A percentile compares a stretch with the other conserved stretches of the same genome.
Conservation (phyloP, 2,329 filamentous ascomycete genomes). For the Ceratocystis diversiconidia region DNA sequence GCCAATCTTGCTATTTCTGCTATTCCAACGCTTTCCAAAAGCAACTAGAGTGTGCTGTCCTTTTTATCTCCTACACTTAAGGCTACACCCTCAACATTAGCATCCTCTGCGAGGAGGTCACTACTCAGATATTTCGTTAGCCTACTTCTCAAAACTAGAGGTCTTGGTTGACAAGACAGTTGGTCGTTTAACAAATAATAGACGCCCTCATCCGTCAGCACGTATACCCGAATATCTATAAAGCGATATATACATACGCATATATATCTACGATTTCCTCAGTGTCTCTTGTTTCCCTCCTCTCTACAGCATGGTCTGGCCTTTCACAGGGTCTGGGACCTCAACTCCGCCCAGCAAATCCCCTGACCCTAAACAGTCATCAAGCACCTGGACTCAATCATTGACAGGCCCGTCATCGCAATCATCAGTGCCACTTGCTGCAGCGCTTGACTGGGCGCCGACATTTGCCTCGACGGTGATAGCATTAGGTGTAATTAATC, state of each 20-base stretch:
- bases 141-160: background rate
- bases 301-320: conserved; percentile 28
- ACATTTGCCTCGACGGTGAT: conserved; percentile 28
- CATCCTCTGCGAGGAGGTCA: background rate
- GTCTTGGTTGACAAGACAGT: background rate
- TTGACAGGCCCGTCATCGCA: conserved; percentile 22
- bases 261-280: background rate
- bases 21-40: background rate
- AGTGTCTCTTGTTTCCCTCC: background rate
- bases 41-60: background rate
- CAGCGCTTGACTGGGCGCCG: conserved; percentile 29
- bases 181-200: background rate
- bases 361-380: conserved; percentile 19
- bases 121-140: background rate
- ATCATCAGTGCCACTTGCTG: conserved; percentile 22
- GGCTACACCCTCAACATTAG: background rate
- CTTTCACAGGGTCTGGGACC: conserved; percentile 26
- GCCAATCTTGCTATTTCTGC: background rate
- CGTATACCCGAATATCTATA: background rate
- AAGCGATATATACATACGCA: background rate
- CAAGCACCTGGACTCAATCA: conserved; percentile 29
- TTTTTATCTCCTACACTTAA: background rate
- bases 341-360: conserved; percentile 16
- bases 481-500: conserved; percentile 28
- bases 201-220: background rate